Base-by-base conservation (phyloP, 306 rosid genomes). In the Cicer bijugum region DNA sequence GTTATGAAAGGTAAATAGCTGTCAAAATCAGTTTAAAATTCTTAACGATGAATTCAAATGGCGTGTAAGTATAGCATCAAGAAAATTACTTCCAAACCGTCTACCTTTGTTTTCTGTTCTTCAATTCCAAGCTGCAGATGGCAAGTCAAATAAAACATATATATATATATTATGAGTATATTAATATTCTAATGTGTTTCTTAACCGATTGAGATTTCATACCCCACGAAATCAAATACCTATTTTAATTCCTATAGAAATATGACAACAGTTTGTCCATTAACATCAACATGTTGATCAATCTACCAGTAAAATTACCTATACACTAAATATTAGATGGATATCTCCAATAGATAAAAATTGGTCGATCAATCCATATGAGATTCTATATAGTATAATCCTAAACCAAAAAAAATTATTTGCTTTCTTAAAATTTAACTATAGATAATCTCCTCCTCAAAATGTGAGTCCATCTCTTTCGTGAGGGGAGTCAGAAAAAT, bases 211-310 rank as follows among this genome's bases (percentile, higher is more conserved):
- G 84, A 87, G 84, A 87, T 85, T 90, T 83, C 81, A 87, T 83
- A 85, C 85, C 89, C 91, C 91, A 92, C 88, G 87, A 88, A 89
- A 90, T 79, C 81, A 78, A 82, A 80, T 56, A 72, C 84, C 64
- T 78, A 68, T 79, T 82, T 86, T 78, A 78, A 28, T 28, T 28
- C 35, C 82, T 75, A 75, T 76, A 82, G 42, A 78, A 82, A 76
- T 67, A 69, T 69, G 28, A 47, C 39, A 80, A 70, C 33, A 82
- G 83, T 44, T 87, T 80, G 76, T 65, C 77, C 63, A 73, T 86
- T 76, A 77, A 75, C 88, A 84, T 85, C 89, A 85, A 23, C 61
- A 12, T 50, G 44, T 75, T 75, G 7, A 78, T 80, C 63, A 60
- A 79, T 84, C 51, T 40, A 80, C 50, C 73, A 51, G 73, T 53